Evolutionary conservation across 805 yeast species (phyloP), one percentile per base, ranked within the genome.

Genomic region (Tetrapisispora taiwanensis): DNA sequence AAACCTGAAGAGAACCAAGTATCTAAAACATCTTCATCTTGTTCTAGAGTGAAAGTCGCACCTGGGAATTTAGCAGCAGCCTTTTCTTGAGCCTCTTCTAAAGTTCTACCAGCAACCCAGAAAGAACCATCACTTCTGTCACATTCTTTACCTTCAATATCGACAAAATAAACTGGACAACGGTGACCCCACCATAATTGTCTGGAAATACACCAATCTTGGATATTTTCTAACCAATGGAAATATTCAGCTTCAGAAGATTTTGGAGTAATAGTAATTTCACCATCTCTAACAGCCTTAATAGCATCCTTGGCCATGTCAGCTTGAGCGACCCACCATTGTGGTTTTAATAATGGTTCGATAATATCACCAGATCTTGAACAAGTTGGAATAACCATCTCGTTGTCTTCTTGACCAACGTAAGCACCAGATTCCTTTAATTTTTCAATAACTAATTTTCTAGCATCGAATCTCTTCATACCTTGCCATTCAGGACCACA

Each of bases 171-270:
- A 36, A 85, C 95, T 24, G 98, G 98, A 68, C 95, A 85, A 70
- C 97, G 80, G 71, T 92, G 98, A 53, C 98, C 98, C 94, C 94
- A 84, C 95, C 95, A 85, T 44, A 78, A 63, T 66, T 78, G 84
- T 69, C 98, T 84, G 18, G 97, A 92, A 51, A 92, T 87, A 79
- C 98, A 92, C 98, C 98, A 92, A 70, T 92, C 98, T 71, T 92
- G 97, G 53, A 89, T 84, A 67, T 87, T 85, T 62, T 81, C 92
- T 67, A 90, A 72, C 98, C 98, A 92, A 64, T 80, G 85, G 80
- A 82, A 84, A 68, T 82, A 92, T 69, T 92, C 98, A 50, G 83
- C 77, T 70, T 88, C 95, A 13, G 96, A 88, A 18, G 89, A 71
- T 67, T 84, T 82, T 54, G 98, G 98, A 44, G 80, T 70, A 58